phyloP scores from a whole-genome alignment of 2,329 filamentous ascomycete species.

The Lecanicillium sp. region DNA sequence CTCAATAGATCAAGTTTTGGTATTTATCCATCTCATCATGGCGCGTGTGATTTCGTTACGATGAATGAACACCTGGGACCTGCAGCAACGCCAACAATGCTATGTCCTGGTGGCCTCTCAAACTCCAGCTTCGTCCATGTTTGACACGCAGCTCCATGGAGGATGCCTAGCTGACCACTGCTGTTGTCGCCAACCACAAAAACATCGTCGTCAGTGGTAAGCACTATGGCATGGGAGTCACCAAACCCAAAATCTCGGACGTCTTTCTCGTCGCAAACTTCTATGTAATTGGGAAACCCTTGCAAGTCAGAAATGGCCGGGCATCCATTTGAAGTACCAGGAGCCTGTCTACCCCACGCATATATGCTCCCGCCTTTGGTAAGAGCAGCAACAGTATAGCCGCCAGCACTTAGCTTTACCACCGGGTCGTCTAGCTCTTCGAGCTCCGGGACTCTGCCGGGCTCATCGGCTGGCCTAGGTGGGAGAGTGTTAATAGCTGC shows the following conservation, averaged over 20 bases:
- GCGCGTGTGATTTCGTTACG: conserved; percentile 20
- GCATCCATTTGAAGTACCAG: conserved; percentile 19
- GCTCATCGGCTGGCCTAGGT: conserved; percentile 34
- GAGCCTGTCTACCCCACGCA: conserved; percentile 42
- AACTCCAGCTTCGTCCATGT: conserved; percentile 30
- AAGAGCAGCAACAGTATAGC: conserved; percentile 49
- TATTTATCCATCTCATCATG: conserved; percentile 11
- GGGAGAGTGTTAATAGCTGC: conserved; percentile 1
- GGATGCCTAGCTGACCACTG: conserved; percentile 51
- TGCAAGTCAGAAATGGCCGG: conserved; percentile 22
- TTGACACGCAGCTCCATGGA: conserved; percentile 11
- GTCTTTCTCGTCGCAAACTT: conserved; percentile 39
- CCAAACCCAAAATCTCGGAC: conserved; percentile 51
- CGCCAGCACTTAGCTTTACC: conserved; percentile 44
- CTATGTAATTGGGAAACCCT: conserved; percentile 32
- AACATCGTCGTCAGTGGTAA: conserved; percentile 40
- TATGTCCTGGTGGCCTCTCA: conserved; percentile 15
- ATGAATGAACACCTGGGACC: conserved; percentile 43
- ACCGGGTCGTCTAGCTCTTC: conserved; percentile 43
- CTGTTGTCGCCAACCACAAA: conserved; percentile 48
- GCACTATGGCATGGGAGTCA: conserved; percentile 47
- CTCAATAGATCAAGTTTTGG: conserved; percentile 22
- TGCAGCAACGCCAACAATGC: conserved; percentile 34
- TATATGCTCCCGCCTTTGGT: conserved; percentile 52
- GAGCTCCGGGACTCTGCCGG: conserved; percentile 39